phyloP scores from a whole-genome alignment of 2,329 filamentous ascomycete genomes.

The Diaporthe helianthi region DNA sequence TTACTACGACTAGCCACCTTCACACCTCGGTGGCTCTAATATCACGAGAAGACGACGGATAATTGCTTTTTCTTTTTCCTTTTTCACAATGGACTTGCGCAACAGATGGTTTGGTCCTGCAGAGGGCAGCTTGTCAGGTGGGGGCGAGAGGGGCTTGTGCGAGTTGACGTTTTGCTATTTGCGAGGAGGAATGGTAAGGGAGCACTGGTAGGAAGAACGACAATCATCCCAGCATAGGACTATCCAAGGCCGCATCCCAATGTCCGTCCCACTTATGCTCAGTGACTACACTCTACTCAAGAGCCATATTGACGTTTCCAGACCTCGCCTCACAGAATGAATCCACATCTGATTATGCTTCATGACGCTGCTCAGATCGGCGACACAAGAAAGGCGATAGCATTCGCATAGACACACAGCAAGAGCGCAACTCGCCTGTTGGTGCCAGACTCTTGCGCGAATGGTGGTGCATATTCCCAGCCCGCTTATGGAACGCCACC shows the following conservation, averaged over 20 bases:
- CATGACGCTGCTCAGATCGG: background rate
- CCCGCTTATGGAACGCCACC: background rate
- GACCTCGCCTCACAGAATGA: background rate
- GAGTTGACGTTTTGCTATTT: slow-evolving; percentile 4
- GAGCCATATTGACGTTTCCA: background rate
- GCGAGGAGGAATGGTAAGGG: background rate
- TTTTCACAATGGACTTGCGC: slow-evolving; percentile 30
- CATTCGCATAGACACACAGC: background rate
- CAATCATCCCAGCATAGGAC: slow-evolving; percentile 21
- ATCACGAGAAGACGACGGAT: slow-evolving; percentile 36
- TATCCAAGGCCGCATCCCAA: background rate
- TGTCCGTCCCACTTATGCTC: background rate
- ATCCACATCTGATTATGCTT: too few relatives aligned
- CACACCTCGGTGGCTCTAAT: slow-evolving; percentile 34
- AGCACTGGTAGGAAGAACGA: slow-evolving; percentile 26
- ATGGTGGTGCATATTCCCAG: background rate
- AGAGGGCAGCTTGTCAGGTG: slow-evolving; percentile 24
- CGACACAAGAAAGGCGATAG: background rate
- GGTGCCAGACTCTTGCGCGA: background rate
- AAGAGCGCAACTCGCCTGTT: background rate
- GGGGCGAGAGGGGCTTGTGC: slow-evolving; percentile 8
- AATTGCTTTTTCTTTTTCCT: slow-evolving; percentile 30
- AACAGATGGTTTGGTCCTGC: slow-evolving; percentile 25
- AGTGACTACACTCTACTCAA: background rate
- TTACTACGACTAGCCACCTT: slow-evolving; percentile 29